These are phyloP conservation scores for Umbelopsis vinacea DNA, from an alignment of 192 early-diverging fungal species.

Conservation along the genomic window DNA sequence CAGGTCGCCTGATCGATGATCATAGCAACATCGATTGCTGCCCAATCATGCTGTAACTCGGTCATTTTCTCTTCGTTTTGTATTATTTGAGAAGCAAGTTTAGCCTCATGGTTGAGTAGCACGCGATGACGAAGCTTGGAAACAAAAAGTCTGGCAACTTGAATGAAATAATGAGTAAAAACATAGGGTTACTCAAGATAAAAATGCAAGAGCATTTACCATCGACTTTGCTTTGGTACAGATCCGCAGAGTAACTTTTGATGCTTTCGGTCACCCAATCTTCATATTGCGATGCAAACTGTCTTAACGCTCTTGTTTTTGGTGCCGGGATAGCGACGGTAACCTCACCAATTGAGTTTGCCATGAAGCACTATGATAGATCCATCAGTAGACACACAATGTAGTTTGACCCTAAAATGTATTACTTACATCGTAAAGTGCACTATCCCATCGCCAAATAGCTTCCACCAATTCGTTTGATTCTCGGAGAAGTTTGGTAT, in stretches of 20 bases:
- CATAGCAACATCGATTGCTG: constrained; percentile 45
- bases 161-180: constrained; percentile 25
- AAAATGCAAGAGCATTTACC: constrained; percentile 9
- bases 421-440: constrained; percentile 55
- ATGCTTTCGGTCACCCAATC: constrained; percentile 6
- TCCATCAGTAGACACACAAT: not conserved
- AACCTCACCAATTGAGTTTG: constrained; percentile 22
- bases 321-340: not conserved
- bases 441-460: constrained; percentile 55
- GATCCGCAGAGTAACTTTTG: constrained; percentile 17
- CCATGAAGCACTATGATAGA: constrained; percentile 29
- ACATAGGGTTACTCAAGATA: not conserved
- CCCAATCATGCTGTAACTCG: constrained; percentile 49
- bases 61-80: constrained; percentile 31
- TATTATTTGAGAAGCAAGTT: constrained; percentile 44
- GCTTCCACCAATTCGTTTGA: constrained; percentile 42
- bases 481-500: not conserved
- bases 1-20: constrained; percentile 51
- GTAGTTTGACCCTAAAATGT: not conserved
- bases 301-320: constrained; percentile 12
- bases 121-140: constrained; percentile 50
- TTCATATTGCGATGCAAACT: constrained; percentile 22
- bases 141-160: constrained; percentile 51
- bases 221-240: constrained; percentile 35
- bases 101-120: constrained; percentile 49